phyloP scores from a whole-genome alignment of 257 asterid species.

The Anisodus tanguticus region DNA sequence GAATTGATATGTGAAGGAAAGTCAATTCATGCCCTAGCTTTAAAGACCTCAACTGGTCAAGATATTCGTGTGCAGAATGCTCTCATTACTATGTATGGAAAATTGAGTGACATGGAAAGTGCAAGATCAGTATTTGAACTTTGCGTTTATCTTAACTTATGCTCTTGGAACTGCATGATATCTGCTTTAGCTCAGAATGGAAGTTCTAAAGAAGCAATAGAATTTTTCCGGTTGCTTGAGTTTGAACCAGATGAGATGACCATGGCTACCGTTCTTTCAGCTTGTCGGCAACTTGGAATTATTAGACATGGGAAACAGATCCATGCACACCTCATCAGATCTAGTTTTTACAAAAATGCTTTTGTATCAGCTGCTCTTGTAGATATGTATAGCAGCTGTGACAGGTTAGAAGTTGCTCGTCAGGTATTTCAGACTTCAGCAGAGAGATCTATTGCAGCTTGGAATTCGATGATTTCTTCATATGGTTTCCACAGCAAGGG shows the following conservation, averaged over 20 bases:
- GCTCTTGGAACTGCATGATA: slow-evolving; percentile 72
- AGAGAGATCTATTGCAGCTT: slow-evolving; percentile 52
- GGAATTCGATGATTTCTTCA: slow-evolving; percentile 70
- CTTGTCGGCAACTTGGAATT: slow-evolving; percentile 63
- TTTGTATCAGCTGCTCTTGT: slow-evolving; percentile 58
- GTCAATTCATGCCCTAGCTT: slow-evolving; percentile 53
- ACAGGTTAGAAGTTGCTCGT: slow-evolving; percentile 57
- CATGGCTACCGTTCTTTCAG: slow-evolving; percentile 63
- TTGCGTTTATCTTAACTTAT: slow-evolving; percentile 50
- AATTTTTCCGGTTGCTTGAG: slow-evolving; percentile 53
- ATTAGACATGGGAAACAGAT: slow-evolving; percentile 60
- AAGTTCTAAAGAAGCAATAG: slow-evolving; percentile 61
- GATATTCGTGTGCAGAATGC: slow-evolving; percentile 63
- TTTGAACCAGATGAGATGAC: slow-evolving; percentile 70
- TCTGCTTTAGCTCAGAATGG: slow-evolving; percentile 66
- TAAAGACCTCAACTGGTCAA: slow-evolving; percentile 45
- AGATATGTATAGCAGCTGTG: slow-evolving; percentile 76
- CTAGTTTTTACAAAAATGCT: slow-evolving; percentile 45
- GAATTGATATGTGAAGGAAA: slow-evolving; percentile 52
- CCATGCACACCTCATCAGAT: slow-evolving; percentile 60
- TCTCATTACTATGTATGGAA: slow-evolving; percentile 70
- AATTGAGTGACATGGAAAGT: slow-evolving; percentile 58
- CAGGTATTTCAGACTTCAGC: slow-evolving; percentile 47
- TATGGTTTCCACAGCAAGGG: slow-evolving; percentile 64
- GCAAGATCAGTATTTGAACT: slow-evolving; percentile 58